A percentile compares a stretch with the other conserved stretches of the same genome.
Conservation (phyloP, 148 eudicot genomes). For the Amaranthus hypochondriacus region DNA sequence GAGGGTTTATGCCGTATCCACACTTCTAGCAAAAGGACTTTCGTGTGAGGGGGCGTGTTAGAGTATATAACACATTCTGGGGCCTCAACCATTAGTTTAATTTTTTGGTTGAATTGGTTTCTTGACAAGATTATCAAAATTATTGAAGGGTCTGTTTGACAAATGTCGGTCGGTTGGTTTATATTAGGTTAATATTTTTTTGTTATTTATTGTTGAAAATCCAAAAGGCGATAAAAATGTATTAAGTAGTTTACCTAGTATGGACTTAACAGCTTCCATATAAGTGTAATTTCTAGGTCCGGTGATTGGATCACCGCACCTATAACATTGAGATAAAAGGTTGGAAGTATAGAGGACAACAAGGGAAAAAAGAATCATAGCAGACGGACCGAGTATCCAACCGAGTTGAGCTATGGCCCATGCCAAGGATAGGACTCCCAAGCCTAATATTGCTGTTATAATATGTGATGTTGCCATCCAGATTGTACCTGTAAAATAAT, state of each 20-base stretch:
- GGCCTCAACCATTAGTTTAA: too few relatives aligned
- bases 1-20: too few relatives aligned
- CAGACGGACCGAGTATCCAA: constrained; percentile 50
- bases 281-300: constrained; percentile 41
- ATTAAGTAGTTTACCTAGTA: constrained; percentile 14
- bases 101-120: too few relatives aligned
- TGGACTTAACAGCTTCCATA: constrained; percentile 35
- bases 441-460: constrained; percentile 51
- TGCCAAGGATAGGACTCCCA: constrained; percentile 51
- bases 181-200: neutral
- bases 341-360: constrained; percentile 26
- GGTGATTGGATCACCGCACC: constrained; percentile 22
- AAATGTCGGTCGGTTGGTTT: too few relatives aligned
- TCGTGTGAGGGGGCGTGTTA: too few relatives aligned
- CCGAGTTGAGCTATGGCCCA: constrained; percentile 57
- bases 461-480: constrained; percentile 55
- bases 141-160: too few relatives aligned
- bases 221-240: too few relatives aligned
- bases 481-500: constrained; percentile 25
- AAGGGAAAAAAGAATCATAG: constrained; percentile 35
- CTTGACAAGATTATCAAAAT: too few relatives aligned
- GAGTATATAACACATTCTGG: too few relatives aligned
- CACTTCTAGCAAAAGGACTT: too few relatives aligned
- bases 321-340: constrained; percentile 33
- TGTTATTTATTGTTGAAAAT: too few relatives aligned